phyloP scores from a whole-genome alignment of 768 basidiomycete genomes.

The Pisolithus albus region DNA sequence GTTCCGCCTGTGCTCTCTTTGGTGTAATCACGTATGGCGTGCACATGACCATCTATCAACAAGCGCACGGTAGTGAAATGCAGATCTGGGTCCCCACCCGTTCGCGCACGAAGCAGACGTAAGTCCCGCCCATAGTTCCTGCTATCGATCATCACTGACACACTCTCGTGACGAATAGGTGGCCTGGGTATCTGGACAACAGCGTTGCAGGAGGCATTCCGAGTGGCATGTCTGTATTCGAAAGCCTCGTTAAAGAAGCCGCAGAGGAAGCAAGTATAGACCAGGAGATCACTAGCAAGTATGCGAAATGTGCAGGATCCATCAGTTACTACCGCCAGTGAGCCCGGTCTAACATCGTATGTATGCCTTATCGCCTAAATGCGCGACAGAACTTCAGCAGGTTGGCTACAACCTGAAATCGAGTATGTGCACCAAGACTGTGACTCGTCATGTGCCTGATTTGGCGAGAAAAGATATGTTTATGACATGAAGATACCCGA shows the following conservation, averaged over 20 bases:
- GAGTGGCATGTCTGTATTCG: conserved; percentile 63
- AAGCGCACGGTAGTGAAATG: conserved; percentile 32
- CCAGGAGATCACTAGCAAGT: conserved; percentile 52
- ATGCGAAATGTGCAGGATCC: conserved; percentile 57
- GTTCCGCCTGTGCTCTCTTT: conserved; percentile 83
- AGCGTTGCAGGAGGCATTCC: conserved; percentile 90
- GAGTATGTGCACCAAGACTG: conserved; percentile 43
- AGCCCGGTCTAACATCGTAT: conserved; percentile 2
- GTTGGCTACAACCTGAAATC: conserved; percentile 82
- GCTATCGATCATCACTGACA: background rate
- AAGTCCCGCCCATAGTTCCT: conserved; percentile 22
- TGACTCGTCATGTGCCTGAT: background rate
- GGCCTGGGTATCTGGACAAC: conserved; percentile 86
- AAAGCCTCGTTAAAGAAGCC: conserved; percentile 82
- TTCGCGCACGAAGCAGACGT: conserved; percentile 85
- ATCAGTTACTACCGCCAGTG: conserved; percentile 80
- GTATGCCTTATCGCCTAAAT: conserved; percentile 1
- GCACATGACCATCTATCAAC: conserved; percentile 70
- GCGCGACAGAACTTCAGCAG: conserved; percentile 16
- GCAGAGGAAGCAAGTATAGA: conserved; percentile 87
- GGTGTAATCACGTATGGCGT: conserved; percentile 89
- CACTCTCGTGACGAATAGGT: conserved; percentile 35
- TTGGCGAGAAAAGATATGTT: conserved; percentile 50
- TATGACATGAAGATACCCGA: conserved; percentile 76
- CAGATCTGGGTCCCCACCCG: conserved; percentile 86